Base-by-base conservation (phyloP, 768 basidiomycete species). In the Collybiopsis luxurians region DNA sequence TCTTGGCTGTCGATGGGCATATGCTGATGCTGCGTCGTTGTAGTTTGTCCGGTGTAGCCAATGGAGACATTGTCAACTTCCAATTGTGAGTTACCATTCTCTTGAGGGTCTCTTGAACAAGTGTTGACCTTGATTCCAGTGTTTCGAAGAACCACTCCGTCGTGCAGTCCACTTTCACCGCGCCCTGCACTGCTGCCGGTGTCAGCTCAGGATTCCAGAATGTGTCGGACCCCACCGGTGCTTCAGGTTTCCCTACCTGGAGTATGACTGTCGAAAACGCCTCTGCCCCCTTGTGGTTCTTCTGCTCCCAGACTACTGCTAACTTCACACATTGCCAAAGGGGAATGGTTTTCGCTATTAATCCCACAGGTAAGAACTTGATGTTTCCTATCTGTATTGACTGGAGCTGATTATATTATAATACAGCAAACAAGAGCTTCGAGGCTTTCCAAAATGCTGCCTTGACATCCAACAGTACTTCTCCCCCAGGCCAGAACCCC, bases 261-360 rank as follows among this genome's bases (percentile, higher is more conserved):
- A 77, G 67, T 49, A 70, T 83, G 71, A 78, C 74, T 42, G 63
- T 85, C 53, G 67, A 71, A 51, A 71, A 81, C 63, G 67, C 71
- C 17, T 68, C 73, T n/a, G 61, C 71, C 2, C 81, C 85, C 11
- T 67, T 84, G 24, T 87, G 84, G 84, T 84, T 86, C 76, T 83
- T 75, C 76, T 86, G 83, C 60, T 74, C 72, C 17, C 83, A 85
- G 67, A 74, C 71, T 1, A 61, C 11, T 11, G 66, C 71, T 28
- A 63, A 54, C 1, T 55, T 48, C 27, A 17, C 26, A 24, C 21
- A 40, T 15, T 87, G 84, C 65, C 57, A 70, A 30, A 26, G 46
- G 4, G 84, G 84, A 61, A 84, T 85, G 84, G 84, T 86, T 46
- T 85, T 86, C 68, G 78, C 83, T 23, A 68, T 85, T 28, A 84